Percentiles rank a stretch among this genome's conserved stretches.
phyloP scores from a whole-genome alignment of 1,284 basidiomycete genomes.

The Cutaneotrichosporon sp. region DNA sequence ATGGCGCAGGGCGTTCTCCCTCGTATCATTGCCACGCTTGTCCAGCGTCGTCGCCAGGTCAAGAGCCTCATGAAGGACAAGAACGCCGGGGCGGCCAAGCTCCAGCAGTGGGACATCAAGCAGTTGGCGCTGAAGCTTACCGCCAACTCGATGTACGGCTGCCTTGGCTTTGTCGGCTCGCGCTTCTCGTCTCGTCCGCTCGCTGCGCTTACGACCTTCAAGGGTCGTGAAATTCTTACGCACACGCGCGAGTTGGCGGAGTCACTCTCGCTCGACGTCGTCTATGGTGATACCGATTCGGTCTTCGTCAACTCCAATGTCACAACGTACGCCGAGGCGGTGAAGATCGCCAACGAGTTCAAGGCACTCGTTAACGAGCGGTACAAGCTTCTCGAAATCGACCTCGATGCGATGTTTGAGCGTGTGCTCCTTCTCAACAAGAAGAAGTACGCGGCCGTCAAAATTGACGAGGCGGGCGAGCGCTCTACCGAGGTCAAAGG shows the following conservation, averaged over 20 bases:
- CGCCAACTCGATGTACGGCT: conserved; percentile 99
- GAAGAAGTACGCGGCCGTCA: conserved; percentile 98
- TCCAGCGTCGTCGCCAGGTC: conserved; percentile 82
- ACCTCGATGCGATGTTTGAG: conserved; percentile 92
- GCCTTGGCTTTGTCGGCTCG: conserved; percentile 95
- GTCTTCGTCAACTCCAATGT: conserved; percentile 98
- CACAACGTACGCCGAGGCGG: conserved; percentile 78
- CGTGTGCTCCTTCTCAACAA: conserved; percentile 92
- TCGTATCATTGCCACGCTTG: conserved; percentile 90
- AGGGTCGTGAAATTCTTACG: conserved; percentile 95
- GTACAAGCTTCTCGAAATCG: conserved; percentile 94
- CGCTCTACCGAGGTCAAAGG: conserved; percentile 90
- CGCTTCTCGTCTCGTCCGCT: conserved; percentile 96
- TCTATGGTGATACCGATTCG: conserved; percentile 98
- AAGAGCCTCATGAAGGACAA: conserved; percentile 95
- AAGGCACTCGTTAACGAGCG: conserved; percentile 95
- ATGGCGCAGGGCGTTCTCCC: conserved; percentile 85
- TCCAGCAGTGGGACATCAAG: conserved; percentile 93
- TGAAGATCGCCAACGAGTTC: conserved; percentile 88
- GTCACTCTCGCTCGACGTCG: conserved; percentile 78
- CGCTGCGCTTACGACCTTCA: conserved; percentile 94
- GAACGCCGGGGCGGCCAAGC: conserved; percentile 68
- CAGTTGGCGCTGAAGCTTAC: conserved; percentile 97
- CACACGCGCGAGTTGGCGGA: conserved; percentile 92
- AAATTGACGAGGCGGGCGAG: conserved; percentile 75